phyloP scores from a whole-genome alignment of 75 land plant genomes.

The Azolla pinnata region DNA sequence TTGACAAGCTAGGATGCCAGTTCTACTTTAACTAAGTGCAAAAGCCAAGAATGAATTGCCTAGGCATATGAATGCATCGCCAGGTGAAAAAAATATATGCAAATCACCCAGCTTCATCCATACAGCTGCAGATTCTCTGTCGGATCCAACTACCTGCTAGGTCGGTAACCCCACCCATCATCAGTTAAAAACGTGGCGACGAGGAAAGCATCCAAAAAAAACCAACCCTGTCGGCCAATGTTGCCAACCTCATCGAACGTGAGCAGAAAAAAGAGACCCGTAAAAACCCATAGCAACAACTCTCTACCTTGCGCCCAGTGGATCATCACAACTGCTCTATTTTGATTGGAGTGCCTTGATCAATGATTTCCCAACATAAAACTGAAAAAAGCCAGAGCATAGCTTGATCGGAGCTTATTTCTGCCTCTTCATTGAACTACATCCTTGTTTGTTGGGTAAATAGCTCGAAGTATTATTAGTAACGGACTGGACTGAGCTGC shows the following conservation, averaged over 20 bases:
- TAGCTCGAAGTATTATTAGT: too few species aligned
- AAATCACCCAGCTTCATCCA: neutral
- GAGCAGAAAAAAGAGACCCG: neutral
- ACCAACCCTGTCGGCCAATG: neutral
- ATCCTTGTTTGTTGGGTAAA: neutral
- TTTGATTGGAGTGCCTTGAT: neutral
- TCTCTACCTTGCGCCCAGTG: neutral
- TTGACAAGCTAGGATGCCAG: too few species aligned
- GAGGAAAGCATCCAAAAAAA: neutral
- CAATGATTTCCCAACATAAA: neutral
- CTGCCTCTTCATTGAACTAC: too few species aligned
- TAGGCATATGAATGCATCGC: neutral
- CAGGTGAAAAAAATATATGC: neutral
- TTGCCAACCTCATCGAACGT: neutral
- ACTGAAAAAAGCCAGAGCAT: neutral
- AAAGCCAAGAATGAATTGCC: slow-evolving; percentile 13
- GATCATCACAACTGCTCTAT: neutral
- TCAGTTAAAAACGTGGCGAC: too few species aligned
- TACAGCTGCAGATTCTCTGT: neutral
- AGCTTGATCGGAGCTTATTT: too few species aligned
- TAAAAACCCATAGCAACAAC: neutral
- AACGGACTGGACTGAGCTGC: neutral
- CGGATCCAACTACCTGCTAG: too few species aligned
- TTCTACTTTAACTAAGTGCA: too few species aligned
- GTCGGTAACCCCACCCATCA: too few species aligned